Percentiles rank a stretch among this genome's conserved stretches.
Evolutionary conservation across 2,329 filamentous ascomycete species (phyloP).

Genomic region (Pseudogymnoascus destructans): DNA sequence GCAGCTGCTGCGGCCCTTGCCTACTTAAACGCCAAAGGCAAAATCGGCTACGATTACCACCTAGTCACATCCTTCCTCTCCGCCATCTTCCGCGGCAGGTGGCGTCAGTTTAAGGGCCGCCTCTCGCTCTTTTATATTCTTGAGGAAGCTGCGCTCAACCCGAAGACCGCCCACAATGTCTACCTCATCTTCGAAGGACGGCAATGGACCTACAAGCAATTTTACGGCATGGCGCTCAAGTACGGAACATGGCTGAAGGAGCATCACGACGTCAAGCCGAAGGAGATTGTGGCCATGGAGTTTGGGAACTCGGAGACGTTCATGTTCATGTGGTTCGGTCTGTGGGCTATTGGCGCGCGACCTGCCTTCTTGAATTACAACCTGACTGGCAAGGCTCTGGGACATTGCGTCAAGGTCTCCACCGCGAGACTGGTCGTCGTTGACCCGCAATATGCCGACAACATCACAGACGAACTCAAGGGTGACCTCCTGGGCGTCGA

Average conservation of each 20-base stretch:
- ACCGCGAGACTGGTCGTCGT: conserved; percentile 55
- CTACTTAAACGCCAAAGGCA: conserved; percentile 62
- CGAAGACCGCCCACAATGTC: conserved; percentile 37
- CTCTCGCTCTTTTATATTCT: conserved; percentile 64
- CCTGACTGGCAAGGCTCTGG: conserved; percentile 53
- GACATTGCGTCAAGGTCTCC: conserved; percentile 61
- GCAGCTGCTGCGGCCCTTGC: conserved; percentile 55
- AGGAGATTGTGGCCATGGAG: conserved; percentile 68
- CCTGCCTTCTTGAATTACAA: conserved; percentile 88
- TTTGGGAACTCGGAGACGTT: conserved; percentile 73
- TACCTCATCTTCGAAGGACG: conserved; percentile 58
- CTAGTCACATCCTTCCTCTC: conserved; percentile 44
- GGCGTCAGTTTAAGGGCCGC: conserved; percentile 43
- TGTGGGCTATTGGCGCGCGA: conserved; percentile 73
- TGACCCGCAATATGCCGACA: conserved; percentile 45
- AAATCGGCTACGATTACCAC: conserved; percentile 50
- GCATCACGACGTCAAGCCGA: conserved; percentile 47
- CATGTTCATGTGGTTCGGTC: conserved; percentile 58
- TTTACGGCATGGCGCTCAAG: conserved; percentile 56
- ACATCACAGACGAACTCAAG: conserved; percentile 45
- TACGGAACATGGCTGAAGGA: conserved; percentile 66
- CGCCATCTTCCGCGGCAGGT: conserved; percentile 30
- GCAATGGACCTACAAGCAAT: conserved; percentile 60
- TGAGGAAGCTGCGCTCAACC: conserved; percentile 47
- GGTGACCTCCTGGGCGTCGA: conserved; percentile 37